Conservation (phyloP, 2,329 filamentous ascomycete species). For the Nigrospora oryzae region DNA sequence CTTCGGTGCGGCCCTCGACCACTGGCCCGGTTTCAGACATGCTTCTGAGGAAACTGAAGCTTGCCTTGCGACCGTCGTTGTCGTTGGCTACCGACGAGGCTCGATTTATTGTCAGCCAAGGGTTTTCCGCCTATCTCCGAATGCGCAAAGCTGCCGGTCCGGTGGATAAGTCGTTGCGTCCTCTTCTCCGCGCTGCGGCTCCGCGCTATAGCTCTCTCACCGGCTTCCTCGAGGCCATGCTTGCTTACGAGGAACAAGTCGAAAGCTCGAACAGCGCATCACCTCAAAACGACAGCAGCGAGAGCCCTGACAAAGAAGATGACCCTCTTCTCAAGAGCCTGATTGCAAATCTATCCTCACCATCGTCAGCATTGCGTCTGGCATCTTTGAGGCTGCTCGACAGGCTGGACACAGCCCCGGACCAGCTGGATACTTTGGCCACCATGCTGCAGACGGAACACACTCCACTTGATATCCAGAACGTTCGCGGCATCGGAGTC, state of each 20-base stretch:
- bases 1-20: conserved; percentile 57
- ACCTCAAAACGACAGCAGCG: conserved; percentile 21
- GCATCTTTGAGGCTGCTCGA: conserved; percentile 66
- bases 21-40: conserved; percentile 58
- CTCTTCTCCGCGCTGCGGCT: conserved; percentile 56
- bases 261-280: conserved; percentile 15
- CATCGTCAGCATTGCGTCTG: conserved; percentile 67
- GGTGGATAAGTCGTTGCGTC: conserved; percentile 53
- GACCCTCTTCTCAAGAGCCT: conserved; percentile 57
- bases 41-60: conserved; percentile 56
- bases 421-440: conserved; percentile 42
- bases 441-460: conserved; percentile 75
- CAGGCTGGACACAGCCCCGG: conserved; percentile 42
- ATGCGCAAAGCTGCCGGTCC: conserved; percentile 52
- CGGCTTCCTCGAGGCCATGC: conserved; percentile 57
- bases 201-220: conserved; percentile 56
- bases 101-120: conserved; percentile 67
- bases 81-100: conserved; percentile 52
- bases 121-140: conserved; percentile 63
- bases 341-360: conserved; percentile 64
- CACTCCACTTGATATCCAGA: conserved; percentile 68
- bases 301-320: conserved; percentile 44
- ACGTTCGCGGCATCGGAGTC: conserved; percentile 71
- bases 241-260: conserved; percentile 41
- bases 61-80: conserved; percentile 53